Percentiles rank a stretch among this genome's conserved stretches.
These are phyloP conservation scores for Termitomyces sp. DNA, from an alignment of 768 basidiomycete genomes.

Conservation along the genomic window DNA sequence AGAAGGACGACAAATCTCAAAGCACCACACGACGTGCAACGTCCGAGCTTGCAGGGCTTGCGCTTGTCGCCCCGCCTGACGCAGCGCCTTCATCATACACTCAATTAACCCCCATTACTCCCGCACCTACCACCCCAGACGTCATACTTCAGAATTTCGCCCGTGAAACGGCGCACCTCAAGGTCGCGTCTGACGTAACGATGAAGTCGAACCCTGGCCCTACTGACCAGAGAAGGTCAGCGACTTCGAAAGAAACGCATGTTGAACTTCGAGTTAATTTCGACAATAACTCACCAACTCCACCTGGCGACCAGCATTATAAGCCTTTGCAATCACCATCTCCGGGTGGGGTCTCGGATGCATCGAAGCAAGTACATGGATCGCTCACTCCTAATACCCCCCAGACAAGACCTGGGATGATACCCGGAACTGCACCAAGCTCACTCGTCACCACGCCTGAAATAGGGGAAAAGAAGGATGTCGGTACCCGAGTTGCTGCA, in stretches of 20 bases:
- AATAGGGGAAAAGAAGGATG: constrained; percentile 60
- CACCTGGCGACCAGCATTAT: constrained; percentile 29
- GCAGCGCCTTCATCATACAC: constrained; percentile 52
- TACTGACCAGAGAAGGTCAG: constrained; percentile 35
- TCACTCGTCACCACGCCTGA: constrained; percentile 51
- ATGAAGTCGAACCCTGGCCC: constrained; percentile 35
- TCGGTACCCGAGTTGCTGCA: constrained; percentile 56
- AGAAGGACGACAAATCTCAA: constrained; percentile 23
- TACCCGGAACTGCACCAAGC: constrained; percentile 6
- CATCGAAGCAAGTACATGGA: constrained; percentile 27
- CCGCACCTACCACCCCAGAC: constrained; percentile 37
- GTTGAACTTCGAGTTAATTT: constrained; percentile 20
- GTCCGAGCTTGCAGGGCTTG: constrained; percentile 45
- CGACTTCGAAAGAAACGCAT: constrained; percentile 6
- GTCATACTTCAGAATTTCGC: constrained; percentile 1
- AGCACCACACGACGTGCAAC: constrained; percentile 35
- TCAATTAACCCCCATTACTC: constrained; percentile 48
- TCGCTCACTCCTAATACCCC: constrained; percentile 21
- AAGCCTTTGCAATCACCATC: constrained; percentile 31
- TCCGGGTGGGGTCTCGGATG: constrained; percentile 16
- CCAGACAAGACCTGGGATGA: constrained; percentile 12
- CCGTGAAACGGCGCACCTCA: constrained; percentile 29
- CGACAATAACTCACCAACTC: constrained; percentile 24
- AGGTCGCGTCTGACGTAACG: constrained; percentile 46
- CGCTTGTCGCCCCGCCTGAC: constrained; percentile 73